Evolutionary conservation across 768 basidiomycete species (phyloP).

Genomic region (Tephrocybe sp.): DNA sequence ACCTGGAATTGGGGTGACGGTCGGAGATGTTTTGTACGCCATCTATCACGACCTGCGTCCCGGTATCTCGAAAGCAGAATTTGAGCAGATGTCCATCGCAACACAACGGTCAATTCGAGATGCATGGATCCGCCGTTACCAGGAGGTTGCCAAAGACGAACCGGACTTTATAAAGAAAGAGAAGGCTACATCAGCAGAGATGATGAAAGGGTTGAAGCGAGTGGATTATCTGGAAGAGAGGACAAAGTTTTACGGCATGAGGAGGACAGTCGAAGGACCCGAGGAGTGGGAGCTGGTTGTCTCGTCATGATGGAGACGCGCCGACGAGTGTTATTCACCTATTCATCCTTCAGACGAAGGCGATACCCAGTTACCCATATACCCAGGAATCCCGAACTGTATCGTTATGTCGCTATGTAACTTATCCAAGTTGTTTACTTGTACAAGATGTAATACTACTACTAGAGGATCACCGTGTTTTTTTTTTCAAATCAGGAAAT

Average conservation of each 20-base stretch:
- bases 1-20: conserved; percentile 24
- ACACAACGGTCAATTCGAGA: conserved; percentile 31
- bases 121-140: conserved; percentile 43
- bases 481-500: no score
- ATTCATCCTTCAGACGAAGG: not conserved
- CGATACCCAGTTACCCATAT: conserved; percentile 11
- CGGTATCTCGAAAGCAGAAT: conserved; percentile 39
- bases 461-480: no score
- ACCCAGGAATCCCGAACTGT: conserved; percentile 4
- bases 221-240: conserved; percentile 50
- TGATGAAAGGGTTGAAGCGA: conserved; percentile 46
- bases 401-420: conserved; percentile 6
- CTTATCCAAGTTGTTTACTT: not conserved
- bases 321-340: not conserved
- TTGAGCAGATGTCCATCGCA: conserved; percentile 28
- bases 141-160: conserved; percentile 26
- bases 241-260: conserved; percentile 41
- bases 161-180: not conserved
- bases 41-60: conserved; percentile 43
- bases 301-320: conserved; percentile 4
- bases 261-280: conserved; percentile 26
- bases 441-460: no score
- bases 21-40: conserved; percentile 45
- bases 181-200: conserved; percentile 34
- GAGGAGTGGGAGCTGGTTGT: conserved; percentile 37